A percentile compares a stretch with the other conserved stretches of the same genome.
These are phyloP conservation scores for Westerdykella ornata DNA, from an alignment of 2,329 filamentous ascomycete species.

Conservation along the genomic window DNA sequence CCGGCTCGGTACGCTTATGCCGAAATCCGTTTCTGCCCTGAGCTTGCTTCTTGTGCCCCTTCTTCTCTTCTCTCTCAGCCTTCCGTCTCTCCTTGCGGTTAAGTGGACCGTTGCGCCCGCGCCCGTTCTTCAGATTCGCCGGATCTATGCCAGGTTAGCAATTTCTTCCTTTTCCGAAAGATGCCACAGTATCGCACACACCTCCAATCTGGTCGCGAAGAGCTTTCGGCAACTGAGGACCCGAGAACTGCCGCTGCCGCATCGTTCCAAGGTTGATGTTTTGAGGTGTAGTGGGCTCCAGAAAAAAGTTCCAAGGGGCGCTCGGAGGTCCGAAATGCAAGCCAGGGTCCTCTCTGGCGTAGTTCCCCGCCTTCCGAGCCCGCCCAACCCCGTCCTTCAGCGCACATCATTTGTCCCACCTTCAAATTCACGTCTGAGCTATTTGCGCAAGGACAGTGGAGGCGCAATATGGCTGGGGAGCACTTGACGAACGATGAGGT, in stretches of 20 bases:
- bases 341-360: constrained; percentile 15
- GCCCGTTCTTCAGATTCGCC: constrained; percentile 18
- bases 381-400: constrained; percentile 4
- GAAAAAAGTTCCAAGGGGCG: constrained; percentile 27
- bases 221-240: constrained; percentile 43
- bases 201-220: constrained; percentile 42
- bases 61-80: constrained; percentile 57
- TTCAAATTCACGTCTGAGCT: constrained; percentile 3
- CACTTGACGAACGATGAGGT: constrained; percentile 59
- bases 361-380: constrained; percentile 17
- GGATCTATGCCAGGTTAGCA: constrained; percentile 19
- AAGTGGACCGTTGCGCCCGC: constrained; percentile 22
- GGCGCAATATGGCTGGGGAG: constrained; percentile 41
- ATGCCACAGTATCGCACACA: constrained; percentile 5
- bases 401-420: constrained; percentile 5
- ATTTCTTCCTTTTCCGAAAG: neutral
- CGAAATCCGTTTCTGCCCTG: constrained; percentile 8
- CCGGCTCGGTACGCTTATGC: constrained; percentile 16
- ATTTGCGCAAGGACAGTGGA: constrained; percentile 8
- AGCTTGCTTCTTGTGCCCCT: constrained; percentile 36
- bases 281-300: constrained; percentile 1
- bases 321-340: constrained; percentile 17
- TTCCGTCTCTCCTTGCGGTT: constrained; percentile 62
- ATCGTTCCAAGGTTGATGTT: constrained; percentile 22
- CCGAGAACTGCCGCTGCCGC: constrained; percentile 32